These are phyloP conservation scores for Pestalotiopsis sp. DNA, from an alignment of 2,329 filamentous ascomycete genomes.

Conservation along the genomic window DNA sequence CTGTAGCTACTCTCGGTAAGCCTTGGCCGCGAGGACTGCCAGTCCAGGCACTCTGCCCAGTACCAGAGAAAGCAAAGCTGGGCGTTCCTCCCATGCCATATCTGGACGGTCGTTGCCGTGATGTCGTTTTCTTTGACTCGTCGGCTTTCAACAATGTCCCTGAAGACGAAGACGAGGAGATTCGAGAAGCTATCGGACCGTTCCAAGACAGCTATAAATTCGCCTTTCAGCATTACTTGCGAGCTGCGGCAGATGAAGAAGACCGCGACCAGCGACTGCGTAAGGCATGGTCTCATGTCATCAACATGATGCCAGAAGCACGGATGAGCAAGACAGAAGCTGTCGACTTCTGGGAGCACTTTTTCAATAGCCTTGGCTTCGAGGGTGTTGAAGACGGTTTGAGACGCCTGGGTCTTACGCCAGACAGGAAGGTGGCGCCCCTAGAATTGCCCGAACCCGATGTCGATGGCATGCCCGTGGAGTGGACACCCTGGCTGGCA, in stretches of 20 bases:
- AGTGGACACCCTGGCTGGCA: conserved; percentile 21
- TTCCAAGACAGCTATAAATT: conserved; percentile 22
- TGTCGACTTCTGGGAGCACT: conserved; percentile 15
- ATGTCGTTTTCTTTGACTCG: conserved; percentile 19
- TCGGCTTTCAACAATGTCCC: conserved; percentile 12
- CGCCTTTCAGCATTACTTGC: conserved; percentile 20
- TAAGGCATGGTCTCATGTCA: conserved; percentile 21
- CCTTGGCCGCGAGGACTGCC: conserved; percentile 21
- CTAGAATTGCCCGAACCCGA: conserved; percentile 9
- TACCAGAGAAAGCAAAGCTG: background rate
- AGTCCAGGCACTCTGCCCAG: conserved; percentile 12
- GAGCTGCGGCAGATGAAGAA: conserved; percentile 6
- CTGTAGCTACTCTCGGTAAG: conserved; percentile 1
- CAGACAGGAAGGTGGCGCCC: background rate
- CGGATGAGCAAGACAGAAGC: conserved; percentile 12
- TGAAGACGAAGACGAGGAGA: conserved; percentile 12
- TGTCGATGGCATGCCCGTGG: conserved; percentile 7
- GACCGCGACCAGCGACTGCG: conserved; percentile 14
- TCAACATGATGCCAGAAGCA: conserved; percentile 11
- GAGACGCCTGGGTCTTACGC: background rate
- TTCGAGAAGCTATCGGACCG: conserved; percentile 15
- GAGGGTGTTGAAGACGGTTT: background rate
- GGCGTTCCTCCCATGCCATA: conserved; percentile 17
- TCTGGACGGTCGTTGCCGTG: conserved; percentile 17
- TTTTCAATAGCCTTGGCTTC: background rate